A percentile compares a stretch with the other conserved stretches of the same genome.
phyloP scores from a whole-genome alignment of 164 flowering plant genomes.

The Dillenia turbinata region DNA sequence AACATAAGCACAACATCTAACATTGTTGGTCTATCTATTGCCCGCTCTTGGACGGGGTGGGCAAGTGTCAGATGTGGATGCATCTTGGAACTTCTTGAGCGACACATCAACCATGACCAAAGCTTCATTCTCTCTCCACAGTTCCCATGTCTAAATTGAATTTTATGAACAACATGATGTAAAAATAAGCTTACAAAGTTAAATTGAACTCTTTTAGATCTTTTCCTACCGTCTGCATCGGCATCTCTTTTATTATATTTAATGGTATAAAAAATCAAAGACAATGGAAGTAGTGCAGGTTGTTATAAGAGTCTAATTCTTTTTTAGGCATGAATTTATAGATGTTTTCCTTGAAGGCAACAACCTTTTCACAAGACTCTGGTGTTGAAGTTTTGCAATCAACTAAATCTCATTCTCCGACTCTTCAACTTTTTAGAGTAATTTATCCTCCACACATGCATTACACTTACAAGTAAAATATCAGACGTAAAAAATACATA shows the following conservation, averaged over 20 bases:
- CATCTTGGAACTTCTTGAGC: slow-evolving; percentile 24
- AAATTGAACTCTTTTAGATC: too few relatives aligned
- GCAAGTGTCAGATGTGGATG: slow-evolving; percentile 39
- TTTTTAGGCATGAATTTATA: too few relatives aligned
- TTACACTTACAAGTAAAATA: too few relatives aligned
- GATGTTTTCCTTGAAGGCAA: slow-evolving; percentile 22
- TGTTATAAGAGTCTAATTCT: too few relatives aligned
- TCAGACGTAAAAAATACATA: too few relatives aligned
- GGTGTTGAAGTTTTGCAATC: slow-evolving; percentile 41
- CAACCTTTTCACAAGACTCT: slow-evolving; percentile 41
- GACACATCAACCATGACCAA: slow-evolving; percentile 28
- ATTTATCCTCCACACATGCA: too few relatives aligned
- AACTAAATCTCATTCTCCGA: slow-evolving; percentile 35
- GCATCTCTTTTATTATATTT: too few relatives aligned
- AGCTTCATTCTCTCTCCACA: slow-evolving; percentile 30
- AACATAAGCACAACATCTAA: slow-evolving; percentile 32
- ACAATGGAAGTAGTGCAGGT: too few relatives aligned
- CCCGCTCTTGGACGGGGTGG: slow-evolving; percentile 33
- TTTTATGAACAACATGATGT: background rate
- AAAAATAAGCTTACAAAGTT: background rate
- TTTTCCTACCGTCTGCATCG: too few relatives aligned
- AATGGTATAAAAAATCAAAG: too few relatives aligned
- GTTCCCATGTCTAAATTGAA: slow-evolving; percentile 28
- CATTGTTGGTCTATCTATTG: slow-evolving; percentile 43
- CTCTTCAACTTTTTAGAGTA: slow-evolving; percentile 13